These are phyloP conservation scores for Moniliella sp. DNA, from an alignment of 1,284 basidiomycete species.

Conservation along the genomic window DNA sequence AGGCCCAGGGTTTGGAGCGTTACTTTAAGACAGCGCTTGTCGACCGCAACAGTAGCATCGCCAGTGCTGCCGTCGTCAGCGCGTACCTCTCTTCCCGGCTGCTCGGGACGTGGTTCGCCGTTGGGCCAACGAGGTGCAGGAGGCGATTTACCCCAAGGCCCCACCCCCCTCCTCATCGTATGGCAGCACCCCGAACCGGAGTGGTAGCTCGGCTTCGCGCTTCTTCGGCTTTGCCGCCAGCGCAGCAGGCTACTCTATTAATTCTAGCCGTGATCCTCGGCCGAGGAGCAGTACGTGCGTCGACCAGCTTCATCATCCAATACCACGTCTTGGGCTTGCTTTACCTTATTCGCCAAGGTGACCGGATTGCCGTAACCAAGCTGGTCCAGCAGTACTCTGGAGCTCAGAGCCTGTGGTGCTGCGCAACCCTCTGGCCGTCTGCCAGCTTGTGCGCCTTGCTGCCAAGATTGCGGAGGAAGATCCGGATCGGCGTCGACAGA, in stretches of 20 bases:
- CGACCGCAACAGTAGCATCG: slow-evolving; percentile 82
- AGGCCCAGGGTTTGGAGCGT: slow-evolving; percentile 92
- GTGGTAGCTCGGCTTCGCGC: no score
- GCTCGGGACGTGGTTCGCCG: slow-evolving; percentile 65
- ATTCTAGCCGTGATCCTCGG: slow-evolving; percentile 23
- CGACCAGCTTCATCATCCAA: slow-evolving; percentile 58
- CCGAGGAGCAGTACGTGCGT: slow-evolving; percentile 47
- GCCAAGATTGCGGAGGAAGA: slow-evolving; percentile 96
- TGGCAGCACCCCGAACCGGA: slow-evolving; percentile 35
- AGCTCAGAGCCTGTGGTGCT: slow-evolving; percentile 55
- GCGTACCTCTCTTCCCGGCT: slow-evolving; percentile 78
- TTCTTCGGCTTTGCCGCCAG: slow-evolving; percentile 40
- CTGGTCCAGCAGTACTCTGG: slow-evolving; percentile 77
- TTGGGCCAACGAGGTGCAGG: slow-evolving; percentile 95
- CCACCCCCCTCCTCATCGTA: neutral
- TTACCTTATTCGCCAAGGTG: slow-evolving; percentile 84
- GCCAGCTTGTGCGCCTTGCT: slow-evolving; percentile 94
- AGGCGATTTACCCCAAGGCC: slow-evolving; percentile 51
- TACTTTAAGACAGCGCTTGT: slow-evolving; percentile 99
- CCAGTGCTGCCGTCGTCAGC: slow-evolving; percentile 84
- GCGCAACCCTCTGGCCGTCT: slow-evolving; percentile 87
- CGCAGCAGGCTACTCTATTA: slow-evolving; percentile 53
- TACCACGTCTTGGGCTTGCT: slow-evolving; percentile 88
- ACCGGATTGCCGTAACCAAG: slow-evolving; percentile 95
- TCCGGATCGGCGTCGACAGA: slow-evolving; percentile 38